Evolutionary conservation across 2,329 filamentous ascomycete genomes (phyloP).

Genomic region (Penicillium sp.): DNA sequence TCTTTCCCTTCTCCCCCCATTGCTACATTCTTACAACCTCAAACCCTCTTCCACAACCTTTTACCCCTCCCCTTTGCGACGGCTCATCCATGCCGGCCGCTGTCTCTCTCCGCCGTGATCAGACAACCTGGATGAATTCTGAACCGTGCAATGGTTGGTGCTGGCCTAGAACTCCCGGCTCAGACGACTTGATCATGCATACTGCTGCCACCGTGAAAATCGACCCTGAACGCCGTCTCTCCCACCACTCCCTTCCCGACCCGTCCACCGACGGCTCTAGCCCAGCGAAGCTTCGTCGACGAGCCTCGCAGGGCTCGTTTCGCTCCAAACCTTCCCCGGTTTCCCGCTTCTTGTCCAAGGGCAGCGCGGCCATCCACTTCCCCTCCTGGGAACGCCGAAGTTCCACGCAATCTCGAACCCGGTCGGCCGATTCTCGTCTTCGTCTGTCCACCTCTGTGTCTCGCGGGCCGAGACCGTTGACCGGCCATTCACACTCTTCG

Average conservation of each 20-base stretch:
- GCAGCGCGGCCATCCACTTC: conserved; percentile 43
- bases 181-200: conserved; percentile 29
- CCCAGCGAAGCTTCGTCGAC: conserved; percentile 30
- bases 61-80: conserved; percentile 8
- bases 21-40: conserved; percentile 10
- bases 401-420: conserved; percentile 25
- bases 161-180: conserved; percentile 22
- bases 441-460: conserved; percentile 35
- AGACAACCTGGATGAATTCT: conserved; percentile 30
- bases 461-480: conserved; percentile 29
- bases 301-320: conserved; percentile 36
- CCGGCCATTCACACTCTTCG: conserved; percentile 19
- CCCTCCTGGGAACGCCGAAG: conserved; percentile 51
- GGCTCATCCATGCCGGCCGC: conserved; percentile 16
- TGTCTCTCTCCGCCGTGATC: conserved; percentile 14
- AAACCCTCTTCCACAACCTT: not conserved
- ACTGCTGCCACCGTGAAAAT: conserved; percentile 20
- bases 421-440: conserved; percentile 28
- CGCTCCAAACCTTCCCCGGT: conserved; percentile 32
- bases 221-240: conserved; percentile 21
- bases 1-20: conserved; percentile 11
- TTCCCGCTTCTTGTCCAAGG: conserved; percentile 35
- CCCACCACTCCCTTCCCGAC: conserved; percentile 19
- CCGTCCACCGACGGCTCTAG: conserved; percentile 10
- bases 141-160: conserved; percentile 30